A percentile compares a stretch with the other conserved stretches of the same genome.
These are phyloP conservation scores for Isabelozyma gotoi DNA, from an alignment of 805 yeast species.

Conservation along the genomic window DNA sequence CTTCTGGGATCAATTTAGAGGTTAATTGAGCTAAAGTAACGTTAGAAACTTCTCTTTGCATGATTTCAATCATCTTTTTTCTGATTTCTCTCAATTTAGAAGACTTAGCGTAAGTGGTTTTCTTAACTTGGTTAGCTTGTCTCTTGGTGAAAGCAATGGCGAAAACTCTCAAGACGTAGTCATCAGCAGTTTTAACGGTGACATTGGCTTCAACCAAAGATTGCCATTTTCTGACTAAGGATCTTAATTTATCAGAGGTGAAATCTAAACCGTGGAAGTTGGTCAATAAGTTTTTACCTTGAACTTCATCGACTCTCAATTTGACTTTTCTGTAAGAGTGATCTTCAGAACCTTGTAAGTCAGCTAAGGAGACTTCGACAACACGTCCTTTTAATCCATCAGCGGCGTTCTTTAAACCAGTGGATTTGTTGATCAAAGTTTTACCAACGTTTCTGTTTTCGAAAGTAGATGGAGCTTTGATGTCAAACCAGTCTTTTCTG, in stretches of 20 bases:
- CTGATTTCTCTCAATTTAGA: conserved; percentile 97
- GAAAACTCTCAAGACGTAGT: conserved; percentile 93
- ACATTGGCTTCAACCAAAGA: conserved; percentile 96
- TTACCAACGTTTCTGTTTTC: conserved; percentile 99
- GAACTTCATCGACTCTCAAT: conserved; percentile 98
- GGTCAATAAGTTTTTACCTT: conserved; percentile 97
- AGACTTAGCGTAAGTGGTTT: conserved; percentile 96
- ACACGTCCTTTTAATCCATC: conserved; percentile 98
- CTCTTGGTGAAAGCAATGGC: conserved; percentile 99
- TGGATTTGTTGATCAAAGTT: conserved; percentile 96
- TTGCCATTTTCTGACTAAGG: conserved; percentile 99
- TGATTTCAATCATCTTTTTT: conserved; percentile 94
- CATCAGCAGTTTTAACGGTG: conserved; percentile 97
- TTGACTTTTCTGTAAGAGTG: conserved; percentile 96
- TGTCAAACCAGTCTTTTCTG: conserved; percentile 98
- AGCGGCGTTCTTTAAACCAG: conserved; percentile 97
- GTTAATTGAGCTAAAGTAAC: conserved; percentile 95
- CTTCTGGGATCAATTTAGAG: conserved; percentile 97
- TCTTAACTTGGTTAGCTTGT: conserved; percentile 94
- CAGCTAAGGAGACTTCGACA: conserved; percentile 93
- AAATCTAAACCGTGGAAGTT: conserved; percentile 99
- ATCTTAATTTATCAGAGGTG: conserved; percentile 96
- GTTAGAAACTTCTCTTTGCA: conserved; percentile 94
- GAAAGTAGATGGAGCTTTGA: conserved; percentile 98
- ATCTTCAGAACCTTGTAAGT: conserved; percentile 98